These are phyloP conservation scores for Hypomyces rosellus DNA, from an alignment of 2,329 filamentous ascomycete genomes.

Conservation along the genomic window DNA sequence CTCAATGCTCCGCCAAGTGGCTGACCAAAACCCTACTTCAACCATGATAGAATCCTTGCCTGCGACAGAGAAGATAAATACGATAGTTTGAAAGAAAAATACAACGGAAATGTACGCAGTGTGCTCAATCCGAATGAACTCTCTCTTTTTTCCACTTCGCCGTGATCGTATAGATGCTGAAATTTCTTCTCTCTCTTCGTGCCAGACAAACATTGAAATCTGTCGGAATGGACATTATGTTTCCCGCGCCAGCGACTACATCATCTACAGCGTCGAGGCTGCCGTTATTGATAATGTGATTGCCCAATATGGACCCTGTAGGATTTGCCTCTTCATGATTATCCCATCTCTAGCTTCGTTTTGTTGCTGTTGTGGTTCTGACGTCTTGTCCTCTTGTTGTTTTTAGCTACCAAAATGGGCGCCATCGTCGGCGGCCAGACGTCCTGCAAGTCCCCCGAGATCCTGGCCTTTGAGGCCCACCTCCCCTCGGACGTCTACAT, in stretches of 20 bases:
- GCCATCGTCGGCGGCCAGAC: conserved; percentile 97
- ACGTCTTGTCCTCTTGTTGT: conserved; percentile 8
- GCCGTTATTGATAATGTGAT: conserved; percentile 84
- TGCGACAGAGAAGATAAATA: conserved; percentile 91
- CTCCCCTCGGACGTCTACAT: conserved; percentile 87
- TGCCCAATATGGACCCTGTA: conserved; percentile 87
- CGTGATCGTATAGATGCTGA: background rate
- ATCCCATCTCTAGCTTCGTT: background rate
- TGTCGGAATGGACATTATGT: conserved; percentile 92
- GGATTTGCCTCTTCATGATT: conserved; percentile 13
- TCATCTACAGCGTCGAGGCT: conserved; percentile 97
- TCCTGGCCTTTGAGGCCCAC: conserved; percentile 84
- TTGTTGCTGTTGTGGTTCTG: conserved; percentile 6
- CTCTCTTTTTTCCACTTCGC: conserved; percentile 4
- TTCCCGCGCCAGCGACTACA: conserved; percentile 93
- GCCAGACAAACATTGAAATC: conserved; percentile 72
- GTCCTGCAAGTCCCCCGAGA: conserved; percentile 95
- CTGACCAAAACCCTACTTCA: conserved; percentile 16
- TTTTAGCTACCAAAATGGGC: conserved; percentile 79
- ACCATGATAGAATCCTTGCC: conserved; percentile 68
- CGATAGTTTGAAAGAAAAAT: conserved; percentile 73
- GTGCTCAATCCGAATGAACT: conserved; percentile 6
- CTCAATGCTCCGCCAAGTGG: conserved; percentile 18
- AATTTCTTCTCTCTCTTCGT: conserved; percentile 16
- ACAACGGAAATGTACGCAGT: conserved; percentile 71